phyloP scores from a whole-genome alignment of 805 yeast species.

The Ogataea philodendri region DNA sequence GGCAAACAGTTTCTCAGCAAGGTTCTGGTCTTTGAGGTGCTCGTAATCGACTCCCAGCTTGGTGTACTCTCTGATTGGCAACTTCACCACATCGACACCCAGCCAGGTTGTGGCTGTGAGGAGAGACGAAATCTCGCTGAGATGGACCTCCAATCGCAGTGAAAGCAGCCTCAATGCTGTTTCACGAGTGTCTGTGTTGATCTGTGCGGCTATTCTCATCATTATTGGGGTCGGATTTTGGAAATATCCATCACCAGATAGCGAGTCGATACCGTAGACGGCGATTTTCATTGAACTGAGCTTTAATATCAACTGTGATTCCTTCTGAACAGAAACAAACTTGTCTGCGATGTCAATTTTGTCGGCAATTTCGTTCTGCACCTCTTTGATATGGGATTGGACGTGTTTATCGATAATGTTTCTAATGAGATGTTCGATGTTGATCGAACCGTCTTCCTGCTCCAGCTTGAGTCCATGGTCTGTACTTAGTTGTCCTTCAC shows the following conservation, averaged over 20 bases:
- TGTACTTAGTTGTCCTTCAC: constrained; percentile 42
- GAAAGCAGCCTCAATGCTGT: constrained; percentile 39
- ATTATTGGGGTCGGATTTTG: constrained; percentile 44
- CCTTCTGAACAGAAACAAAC: constrained; percentile 27
- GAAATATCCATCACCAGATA: constrained; percentile 44
- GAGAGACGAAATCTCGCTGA: constrained; percentile 51
- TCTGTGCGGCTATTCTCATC: constrained; percentile 33
- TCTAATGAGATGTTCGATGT: constrained; percentile 39
- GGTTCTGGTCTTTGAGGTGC: constrained; percentile 24
- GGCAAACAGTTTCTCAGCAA: constrained; percentile 24
- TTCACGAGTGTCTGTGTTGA: constrained; percentile 28
- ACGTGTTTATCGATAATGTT: constrained; percentile 42
- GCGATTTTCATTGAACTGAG: constrained; percentile 31
- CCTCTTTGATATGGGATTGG: constrained; percentile 33
- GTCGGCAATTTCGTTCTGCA: constrained; percentile 32
- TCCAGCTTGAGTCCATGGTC: constrained; percentile 33
- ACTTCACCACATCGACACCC: constrained; percentile 49
- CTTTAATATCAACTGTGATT: constrained; percentile 28
- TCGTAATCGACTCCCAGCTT: constrained; percentile 38
- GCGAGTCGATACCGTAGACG: constrained; percentile 32
- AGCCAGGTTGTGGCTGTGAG: constrained; percentile 71
- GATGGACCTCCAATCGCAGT: constrained; percentile 48
- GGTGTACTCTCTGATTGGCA: constrained; percentile 46
- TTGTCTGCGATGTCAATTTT: constrained; percentile 31
- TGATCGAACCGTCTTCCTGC: constrained; percentile 32